Evolutionary conservation across 2,329 filamentous ascomycete species (phyloP).

Genomic region (Acarospora socialis): DNA sequence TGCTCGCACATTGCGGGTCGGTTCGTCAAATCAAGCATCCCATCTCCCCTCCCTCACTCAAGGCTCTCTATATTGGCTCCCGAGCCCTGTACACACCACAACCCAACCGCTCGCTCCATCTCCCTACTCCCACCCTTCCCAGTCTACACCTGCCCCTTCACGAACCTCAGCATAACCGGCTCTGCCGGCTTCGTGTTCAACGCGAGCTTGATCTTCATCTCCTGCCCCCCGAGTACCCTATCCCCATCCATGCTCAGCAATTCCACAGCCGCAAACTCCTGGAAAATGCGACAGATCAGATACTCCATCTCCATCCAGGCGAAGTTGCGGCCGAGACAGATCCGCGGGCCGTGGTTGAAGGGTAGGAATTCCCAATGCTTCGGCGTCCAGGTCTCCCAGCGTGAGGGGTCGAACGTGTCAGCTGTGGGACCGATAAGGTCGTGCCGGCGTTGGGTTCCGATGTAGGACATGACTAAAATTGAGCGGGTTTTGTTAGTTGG

Average conservation of each 20-base stretch:
- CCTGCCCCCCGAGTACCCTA: not conserved
- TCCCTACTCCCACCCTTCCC: too few relatives aligned
- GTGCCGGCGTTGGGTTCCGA: not conserved
- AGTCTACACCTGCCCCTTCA: not conserved
- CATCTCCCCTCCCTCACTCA: too few relatives aligned
- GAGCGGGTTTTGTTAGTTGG: too few relatives aligned
- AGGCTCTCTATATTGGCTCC: too few relatives aligned
- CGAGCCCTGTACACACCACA: too few relatives aligned
- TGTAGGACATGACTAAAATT: not conserved
- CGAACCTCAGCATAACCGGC: constrained; percentile 4
- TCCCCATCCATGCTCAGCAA: not conserved
- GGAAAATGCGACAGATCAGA: constrained; percentile 3
- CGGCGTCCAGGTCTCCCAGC: not conserved
- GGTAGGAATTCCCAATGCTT: not conserved
- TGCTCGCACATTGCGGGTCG: too few relatives aligned
- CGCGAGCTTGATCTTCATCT: constrained; percentile 7
- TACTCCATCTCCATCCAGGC: constrained; percentile 6
- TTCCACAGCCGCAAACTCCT: constrained; percentile 2
- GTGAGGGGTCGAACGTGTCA: not conserved
- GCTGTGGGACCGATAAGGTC: not conserved
- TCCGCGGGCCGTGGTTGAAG: not conserved
- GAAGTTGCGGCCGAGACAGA: constrained; percentile 1
- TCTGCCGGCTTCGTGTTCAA: constrained; percentile 8
- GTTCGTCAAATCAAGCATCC: too few relatives aligned
- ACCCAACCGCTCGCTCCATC: too few relatives aligned